Evolutionary conservation across 1,284 basidiomycete species (phyloP).

Genomic region (Cryptococcus wingfieldii): DNA sequence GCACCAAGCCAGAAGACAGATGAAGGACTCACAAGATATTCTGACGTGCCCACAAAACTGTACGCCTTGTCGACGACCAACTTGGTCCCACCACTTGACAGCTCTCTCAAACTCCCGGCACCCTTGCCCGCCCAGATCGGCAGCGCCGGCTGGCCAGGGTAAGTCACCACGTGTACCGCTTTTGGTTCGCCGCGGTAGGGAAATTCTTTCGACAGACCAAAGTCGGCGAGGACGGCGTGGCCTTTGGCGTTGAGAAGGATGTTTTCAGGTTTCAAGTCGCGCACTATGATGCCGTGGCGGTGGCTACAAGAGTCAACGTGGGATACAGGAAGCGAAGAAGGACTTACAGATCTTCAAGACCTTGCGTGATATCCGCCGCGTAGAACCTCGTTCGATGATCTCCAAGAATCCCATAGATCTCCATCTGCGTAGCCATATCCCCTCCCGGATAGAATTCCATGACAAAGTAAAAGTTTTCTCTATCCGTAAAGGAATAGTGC

Average conservation of each 20-base stretch:
- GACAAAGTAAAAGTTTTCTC: slow-evolving; percentile 74
- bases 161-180: slow-evolving; percentile 26
- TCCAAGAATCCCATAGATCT: slow-evolving; percentile 86
- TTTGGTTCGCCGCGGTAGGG: slow-evolving; percentile 39
- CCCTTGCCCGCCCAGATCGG: slow-evolving; percentile 35
- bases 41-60: slow-evolving; percentile 61
- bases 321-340: neutral
- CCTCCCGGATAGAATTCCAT: slow-evolving; percentile 90
- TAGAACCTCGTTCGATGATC: slow-evolving; percentile 92
- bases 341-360: slow-evolving; percentile 71
- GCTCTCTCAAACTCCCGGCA: slow-evolving; percentile 18
- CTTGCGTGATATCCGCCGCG: slow-evolving; percentile 91
- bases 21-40: slow-evolving; percentile 64
- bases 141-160: slow-evolving; percentile 16
- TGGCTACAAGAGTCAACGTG: slow-evolving; percentile 29
- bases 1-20: neutral
- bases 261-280: slow-evolving; percentile 56
- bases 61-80: slow-evolving; percentile 27
- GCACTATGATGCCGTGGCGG: slow-evolving; percentile 51
- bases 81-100: slow-evolving; percentile 11
- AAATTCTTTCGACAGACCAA: slow-evolving; percentile 58
- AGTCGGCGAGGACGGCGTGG: slow-evolving; percentile 93
- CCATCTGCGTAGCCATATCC: slow-evolving; percentile 92
- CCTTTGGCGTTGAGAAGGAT: slow-evolving; percentile 88
- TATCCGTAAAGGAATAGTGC: slow-evolving; percentile 94